Conservation (phyloP, 352 stramenopile genomes). For the Phytophthora kernoviae region DNA sequence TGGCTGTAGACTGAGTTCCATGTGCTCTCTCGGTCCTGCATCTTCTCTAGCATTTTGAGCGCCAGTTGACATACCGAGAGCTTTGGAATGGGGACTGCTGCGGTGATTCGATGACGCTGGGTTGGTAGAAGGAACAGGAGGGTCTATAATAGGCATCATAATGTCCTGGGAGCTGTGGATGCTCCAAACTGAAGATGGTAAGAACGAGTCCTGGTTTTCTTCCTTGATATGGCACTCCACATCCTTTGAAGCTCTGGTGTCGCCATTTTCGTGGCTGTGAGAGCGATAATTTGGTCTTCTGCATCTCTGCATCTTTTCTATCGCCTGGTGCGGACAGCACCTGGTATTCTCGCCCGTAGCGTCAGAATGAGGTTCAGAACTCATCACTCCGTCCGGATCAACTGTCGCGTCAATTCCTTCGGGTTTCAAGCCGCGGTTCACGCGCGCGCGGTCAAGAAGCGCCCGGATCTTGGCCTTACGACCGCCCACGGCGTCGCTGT, state of each 20-base stretch:
- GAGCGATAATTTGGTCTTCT: not conserved
- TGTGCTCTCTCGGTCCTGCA: not conserved
- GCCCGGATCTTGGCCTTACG: constrained; percentile 40
- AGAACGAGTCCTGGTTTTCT: not conserved
- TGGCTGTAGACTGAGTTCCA: not conserved
- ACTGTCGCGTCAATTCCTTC: constrained; percentile 3
- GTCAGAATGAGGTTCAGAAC: constrained; percentile 4
- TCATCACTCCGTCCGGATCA: constrained; percentile 6
- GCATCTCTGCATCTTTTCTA: not conserved
- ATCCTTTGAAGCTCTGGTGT: not conserved
- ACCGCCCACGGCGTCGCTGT: constrained; percentile 5
- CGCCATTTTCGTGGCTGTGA: not conserved
- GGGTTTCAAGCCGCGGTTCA: constrained; percentile 28
- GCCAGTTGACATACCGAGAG: not conserved
- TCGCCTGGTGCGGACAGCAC: constrained; percentile 1
- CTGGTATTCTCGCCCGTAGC: constrained; percentile 17
- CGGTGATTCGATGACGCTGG: not conserved
- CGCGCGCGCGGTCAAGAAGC: constrained; percentile 47
- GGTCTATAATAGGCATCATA: not conserved
- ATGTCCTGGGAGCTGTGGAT: not conserved
- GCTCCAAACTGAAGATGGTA: not conserved
- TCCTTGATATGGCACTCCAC: not conserved
- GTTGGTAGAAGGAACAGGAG: not conserved
- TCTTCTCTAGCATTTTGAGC: constrained; percentile 9
- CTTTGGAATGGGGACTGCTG: not conserved